These are phyloP conservation scores for Phoma sp. DNA, from an alignment of 2,329 filamentous ascomycete genomes.

Conservation along the genomic window DNA sequence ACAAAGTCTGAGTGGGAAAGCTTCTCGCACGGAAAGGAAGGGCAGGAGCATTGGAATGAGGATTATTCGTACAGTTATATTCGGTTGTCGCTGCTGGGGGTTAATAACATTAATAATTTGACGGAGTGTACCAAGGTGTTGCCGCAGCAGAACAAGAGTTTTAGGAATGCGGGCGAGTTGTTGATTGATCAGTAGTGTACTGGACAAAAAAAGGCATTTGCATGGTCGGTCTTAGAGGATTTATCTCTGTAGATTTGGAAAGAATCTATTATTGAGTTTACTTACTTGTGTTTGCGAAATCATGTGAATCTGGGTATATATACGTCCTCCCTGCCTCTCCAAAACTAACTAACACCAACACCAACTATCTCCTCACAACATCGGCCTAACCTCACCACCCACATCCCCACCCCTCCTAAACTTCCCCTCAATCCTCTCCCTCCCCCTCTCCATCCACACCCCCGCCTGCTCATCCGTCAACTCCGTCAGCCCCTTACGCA, in stretches of 20 bases:
- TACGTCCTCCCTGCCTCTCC: too few relatives aligned
- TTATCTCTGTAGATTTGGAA: too few relatives aligned
- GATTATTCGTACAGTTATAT: conserved; percentile 55
- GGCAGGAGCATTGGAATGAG: conserved; percentile 42
- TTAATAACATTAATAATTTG: conserved; percentile 61
- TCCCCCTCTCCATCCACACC: conserved; percentile 38
- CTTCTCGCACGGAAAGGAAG: conserved; percentile 15
- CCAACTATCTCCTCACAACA: too few relatives aligned
- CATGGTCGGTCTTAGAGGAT: too few relatives aligned
- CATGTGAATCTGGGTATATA: too few relatives aligned
- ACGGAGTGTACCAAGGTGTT: conserved; percentile 62
- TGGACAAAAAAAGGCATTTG: too few relatives aligned
- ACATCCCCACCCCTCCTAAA: conserved; percentile 27
- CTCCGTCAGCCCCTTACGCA: conserved; percentile 30
- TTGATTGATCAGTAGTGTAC: too few relatives aligned
- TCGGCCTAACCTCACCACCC: conserved; percentile 29
- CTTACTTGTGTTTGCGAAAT: too few relatives aligned
- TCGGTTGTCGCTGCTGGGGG: conserved; percentile 60
- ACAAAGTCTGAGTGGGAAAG: conserved; percentile 36
- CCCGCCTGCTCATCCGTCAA: conserved; percentile 44
- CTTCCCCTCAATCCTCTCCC: conserved; percentile 31
- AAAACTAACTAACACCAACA: too few relatives aligned
- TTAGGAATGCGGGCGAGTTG: conserved; percentile 21
- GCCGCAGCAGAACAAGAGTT: conserved; percentile 29
- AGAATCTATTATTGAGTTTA: too few relatives aligned